Conservation (phyloP, 176 grass and related monocot species). For the Panicum miliaceum region DNA sequence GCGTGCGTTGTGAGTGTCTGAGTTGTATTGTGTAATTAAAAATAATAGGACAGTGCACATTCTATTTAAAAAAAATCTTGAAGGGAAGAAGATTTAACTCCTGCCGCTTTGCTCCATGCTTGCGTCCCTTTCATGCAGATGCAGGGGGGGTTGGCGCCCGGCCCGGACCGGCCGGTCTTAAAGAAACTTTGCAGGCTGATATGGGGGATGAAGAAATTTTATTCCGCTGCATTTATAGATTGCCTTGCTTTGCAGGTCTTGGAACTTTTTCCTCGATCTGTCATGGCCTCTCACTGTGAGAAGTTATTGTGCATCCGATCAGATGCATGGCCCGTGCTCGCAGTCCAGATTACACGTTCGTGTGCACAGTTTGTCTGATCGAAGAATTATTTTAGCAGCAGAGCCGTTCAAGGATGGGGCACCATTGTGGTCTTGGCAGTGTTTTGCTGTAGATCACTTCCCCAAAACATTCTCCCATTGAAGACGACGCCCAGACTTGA, state of each 20-base stretch:
- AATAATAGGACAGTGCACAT: no score
- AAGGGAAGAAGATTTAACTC: not conserved
- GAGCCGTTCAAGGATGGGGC: not conserved
- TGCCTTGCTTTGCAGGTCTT: constrained; percentile 17
- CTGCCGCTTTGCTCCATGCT: constrained; percentile 30
- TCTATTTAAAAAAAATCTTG: not conserved
- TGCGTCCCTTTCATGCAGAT: constrained; percentile 35
- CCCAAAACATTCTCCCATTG: constrained; percentile 30
- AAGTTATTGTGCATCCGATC: constrained; percentile 10
- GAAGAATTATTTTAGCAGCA: not conserved
- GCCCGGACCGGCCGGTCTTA: not conserved
- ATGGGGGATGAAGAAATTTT: not conserved
- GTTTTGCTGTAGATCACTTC: not conserved
- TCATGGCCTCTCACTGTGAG: not conserved
- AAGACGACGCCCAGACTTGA: not conserved
- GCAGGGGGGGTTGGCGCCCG: not conserved
- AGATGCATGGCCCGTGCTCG: not conserved
- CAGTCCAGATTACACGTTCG: constrained; percentile 14
- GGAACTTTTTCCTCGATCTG: not conserved
- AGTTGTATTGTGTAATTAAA: no score
- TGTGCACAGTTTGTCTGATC: constrained; percentile 39
- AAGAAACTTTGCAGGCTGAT: constrained; percentile 36
- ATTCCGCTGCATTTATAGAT: constrained; percentile 37
- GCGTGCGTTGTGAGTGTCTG: no score
- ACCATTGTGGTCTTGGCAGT: not conserved